Evolutionary conservation across 139 green algal genomes (phyloP), one percentile per base, ranked within the genome.

Genomic region (Zygnema cylindricum): DNA sequence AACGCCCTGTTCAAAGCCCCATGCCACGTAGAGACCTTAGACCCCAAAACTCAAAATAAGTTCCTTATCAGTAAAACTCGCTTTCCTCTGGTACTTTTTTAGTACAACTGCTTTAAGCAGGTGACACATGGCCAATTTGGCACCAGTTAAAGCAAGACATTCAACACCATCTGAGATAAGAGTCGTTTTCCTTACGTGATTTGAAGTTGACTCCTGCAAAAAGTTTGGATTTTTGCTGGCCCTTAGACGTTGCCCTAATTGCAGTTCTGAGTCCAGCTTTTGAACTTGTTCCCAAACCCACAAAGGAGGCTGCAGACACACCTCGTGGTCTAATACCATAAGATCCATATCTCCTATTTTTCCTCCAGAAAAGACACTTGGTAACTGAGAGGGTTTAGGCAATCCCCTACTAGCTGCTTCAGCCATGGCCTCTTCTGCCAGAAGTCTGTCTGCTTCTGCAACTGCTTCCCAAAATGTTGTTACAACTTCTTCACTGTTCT

Each of bases 401-500:
- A 79, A 43, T 41, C 71, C 71, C 16, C 71, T 79, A 16, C 71
- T 79, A 23, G 71, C 71, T 25, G 36, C 38, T 16, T 79, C 71
- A 3, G 16, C 71, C 36, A 43, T 43, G 36, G 38, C 38, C 71
- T 79, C 71, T 16, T 63, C 49, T 25, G 49, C 49, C 7, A 79
- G 71, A 7, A 79, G 71, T 16, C 36, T 79, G 71, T 79, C 36
- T 43, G 3, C 71, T 43, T 79, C 71, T 79, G 71, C 71, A 41
- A 79, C 71, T 79, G 71, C 71, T 16, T 79, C 71, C 71, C 16
- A 11, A 41, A 79, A 43, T 11, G 71, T 16, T 16, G 16, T 43
- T 23, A 79, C 71, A 79, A 43, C 71, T 11, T 79, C 49, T 63
- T 63, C 49, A 16, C 49, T 63, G 7, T 63, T 7, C 49, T 16